These are phyloP conservation scores for Pelargonium australe DNA, from an alignment of 441 rosid species.

Conservation along the genomic window DNA sequence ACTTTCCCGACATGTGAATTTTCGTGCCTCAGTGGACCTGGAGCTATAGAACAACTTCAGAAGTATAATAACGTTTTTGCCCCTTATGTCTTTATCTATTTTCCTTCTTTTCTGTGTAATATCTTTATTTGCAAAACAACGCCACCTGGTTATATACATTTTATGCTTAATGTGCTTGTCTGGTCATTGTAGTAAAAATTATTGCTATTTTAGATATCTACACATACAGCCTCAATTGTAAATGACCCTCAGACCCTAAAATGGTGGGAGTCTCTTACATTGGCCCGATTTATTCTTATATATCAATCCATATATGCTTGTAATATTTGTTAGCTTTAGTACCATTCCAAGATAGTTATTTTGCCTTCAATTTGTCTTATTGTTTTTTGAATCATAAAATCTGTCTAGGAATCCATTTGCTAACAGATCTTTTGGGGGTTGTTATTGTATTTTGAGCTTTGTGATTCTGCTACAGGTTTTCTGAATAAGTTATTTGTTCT, in stretches of 20 bases:
- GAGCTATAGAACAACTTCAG: conserved; percentile 12
- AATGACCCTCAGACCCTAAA: no score
- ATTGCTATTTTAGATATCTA: background rate
- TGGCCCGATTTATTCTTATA: no score
- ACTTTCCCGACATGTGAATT: conserved; percentile 9
- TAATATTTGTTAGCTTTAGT: background rate
- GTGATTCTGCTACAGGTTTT: conserved; percentile 5
- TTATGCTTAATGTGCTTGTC: background rate
- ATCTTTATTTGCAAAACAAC: background rate
- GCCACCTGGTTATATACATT: background rate
- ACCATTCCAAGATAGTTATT: background rate
- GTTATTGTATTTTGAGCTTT: conserved; percentile 13
- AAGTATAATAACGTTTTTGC: conserved; percentile 3
- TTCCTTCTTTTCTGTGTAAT: background rate
- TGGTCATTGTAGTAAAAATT: background rate
- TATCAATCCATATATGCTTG: background rate
- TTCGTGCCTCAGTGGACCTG: conserved; percentile 10
- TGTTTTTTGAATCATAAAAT: background rate
- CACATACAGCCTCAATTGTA: background rate
- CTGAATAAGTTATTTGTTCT: conserved; percentile 15
- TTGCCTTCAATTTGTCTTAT: background rate
- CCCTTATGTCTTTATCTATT: background rate
- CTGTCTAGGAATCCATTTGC: background rate
- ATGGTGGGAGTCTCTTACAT: no score
- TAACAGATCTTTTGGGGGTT: conserved; percentile 2